A percentile compares a stretch with the other conserved stretches of the same genome.
These are phyloP conservation scores for Cladorrhinum samala DNA, from an alignment of 495 filamentous ascomycete genomes.

Conservation along the genomic window DNA sequence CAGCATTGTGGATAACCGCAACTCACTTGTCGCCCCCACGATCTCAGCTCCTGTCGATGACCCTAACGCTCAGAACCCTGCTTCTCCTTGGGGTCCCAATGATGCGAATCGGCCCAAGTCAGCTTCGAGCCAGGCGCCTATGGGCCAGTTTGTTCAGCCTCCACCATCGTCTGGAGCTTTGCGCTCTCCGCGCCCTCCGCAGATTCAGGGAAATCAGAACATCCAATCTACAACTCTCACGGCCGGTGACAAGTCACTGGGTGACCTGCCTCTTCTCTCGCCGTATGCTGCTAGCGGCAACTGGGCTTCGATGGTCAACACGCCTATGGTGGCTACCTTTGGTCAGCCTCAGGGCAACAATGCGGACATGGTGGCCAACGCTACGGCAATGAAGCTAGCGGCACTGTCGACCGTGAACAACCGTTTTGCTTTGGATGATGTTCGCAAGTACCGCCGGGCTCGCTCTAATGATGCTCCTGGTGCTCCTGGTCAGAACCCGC, in stretches of 20 bases:
- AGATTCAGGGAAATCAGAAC: constrained; percentile 57
- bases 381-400: constrained; percentile 97
- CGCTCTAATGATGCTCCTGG: constrained; percentile 80
- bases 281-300: constrained; percentile 84
- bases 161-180: constrained; percentile 72
- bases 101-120: constrained; percentile 77
- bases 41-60: constrained; percentile 60
- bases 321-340: constrained; percentile 89
- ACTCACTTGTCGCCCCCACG: constrained; percentile 70
- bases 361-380: constrained; percentile 97
- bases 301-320: constrained; percentile 98
- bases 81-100: constrained; percentile 70
- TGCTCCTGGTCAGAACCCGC: constrained; percentile 30
- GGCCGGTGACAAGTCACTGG: constrained; percentile 57
- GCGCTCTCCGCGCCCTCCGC: constrained; percentile 71
- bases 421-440: constrained; percentile 92
- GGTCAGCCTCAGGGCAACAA: constrained; percentile 48
- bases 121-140: constrained; percentile 78
- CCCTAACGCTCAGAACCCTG: constrained; percentile 50
- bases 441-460: constrained; percentile 85
- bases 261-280: constrained; percentile 77
- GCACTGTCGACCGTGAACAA: constrained; percentile 97
- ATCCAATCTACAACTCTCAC: constrained; percentile 79
- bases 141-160: constrained; percentile 94
- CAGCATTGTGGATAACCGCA: constrained; percentile 77